These are phyloP conservation scores for Fusarium sp. DNA, from an alignment of 2,329 filamentous ascomycete genomes.

Conservation along the genomic window DNA sequence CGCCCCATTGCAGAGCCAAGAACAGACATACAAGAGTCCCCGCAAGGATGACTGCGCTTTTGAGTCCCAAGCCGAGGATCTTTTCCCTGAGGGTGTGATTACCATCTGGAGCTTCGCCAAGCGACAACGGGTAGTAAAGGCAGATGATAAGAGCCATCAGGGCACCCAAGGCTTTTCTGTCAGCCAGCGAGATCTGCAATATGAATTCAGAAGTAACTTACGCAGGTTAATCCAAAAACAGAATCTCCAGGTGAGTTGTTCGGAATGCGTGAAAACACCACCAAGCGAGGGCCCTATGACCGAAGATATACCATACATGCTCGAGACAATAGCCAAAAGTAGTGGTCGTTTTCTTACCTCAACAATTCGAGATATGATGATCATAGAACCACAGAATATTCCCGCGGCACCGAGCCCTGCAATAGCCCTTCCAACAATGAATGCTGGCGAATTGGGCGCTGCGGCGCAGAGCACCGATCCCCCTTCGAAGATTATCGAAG, in stretches of 20 bases:
- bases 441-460: constrained; percentile 51
- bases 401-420: constrained; percentile 52
- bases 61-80: constrained; percentile 19
- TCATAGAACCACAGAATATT: constrained; percentile 33
- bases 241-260: constrained; percentile 41
- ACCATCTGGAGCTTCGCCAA: constrained; percentile 17
- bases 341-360: constrained; percentile 34
- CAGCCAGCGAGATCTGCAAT: too few relatives aligned
- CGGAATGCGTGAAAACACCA: constrained; percentile 40
- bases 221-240: constrained; percentile 46
- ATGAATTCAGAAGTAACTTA: constrained; percentile 1
- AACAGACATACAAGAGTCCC: constrained; percentile 33
- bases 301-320: constrained; percentile 44
- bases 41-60: constrained; percentile 31
- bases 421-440: constrained; percentile 57
- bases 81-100: constrained; percentile 11
- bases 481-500: constrained; percentile 45
- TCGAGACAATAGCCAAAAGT: constrained; percentile 28
- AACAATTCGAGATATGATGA: constrained; percentile 29
- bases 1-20: constrained; percentile 47
- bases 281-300: constrained; percentile 39
- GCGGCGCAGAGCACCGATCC: constrained; percentile 49
- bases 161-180: constrained; percentile 19
- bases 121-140: constrained; percentile 23
- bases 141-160: constrained; percentile 22